Conservation (phyloP, 139 green algal genomes). For the Haematococcus sp. region DNA sequence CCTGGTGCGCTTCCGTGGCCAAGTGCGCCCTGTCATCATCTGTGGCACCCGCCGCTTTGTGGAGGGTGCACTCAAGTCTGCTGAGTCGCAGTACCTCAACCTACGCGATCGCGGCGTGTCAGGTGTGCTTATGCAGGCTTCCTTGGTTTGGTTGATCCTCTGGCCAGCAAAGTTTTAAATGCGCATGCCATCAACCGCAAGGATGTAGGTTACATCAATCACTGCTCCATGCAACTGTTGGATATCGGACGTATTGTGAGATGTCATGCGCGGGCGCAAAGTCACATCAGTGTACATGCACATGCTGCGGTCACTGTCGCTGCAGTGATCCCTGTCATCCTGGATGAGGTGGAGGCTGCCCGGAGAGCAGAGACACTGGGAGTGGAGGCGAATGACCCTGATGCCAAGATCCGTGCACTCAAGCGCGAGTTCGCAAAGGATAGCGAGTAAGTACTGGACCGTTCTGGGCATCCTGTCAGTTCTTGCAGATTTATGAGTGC, state of each 20-base stretch:
- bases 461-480: not conserved
- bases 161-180: too few species aligned
- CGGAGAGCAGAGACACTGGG: not conserved
- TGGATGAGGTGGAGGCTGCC: constrained; percentile 17
- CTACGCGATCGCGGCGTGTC: constrained; percentile 78
- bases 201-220: too few species aligned
- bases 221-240: too few species aligned
- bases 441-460: not conserved
- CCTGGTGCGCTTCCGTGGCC: constrained; percentile 73
- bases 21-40: constrained; percentile 74
- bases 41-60: constrained; percentile 66
- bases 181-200: too few species aligned
- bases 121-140: too few species aligned
- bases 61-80: constrained; percentile 45
- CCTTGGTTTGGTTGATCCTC: too few species aligned
- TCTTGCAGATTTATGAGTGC: too few species aligned
- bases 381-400: constrained; percentile 43
- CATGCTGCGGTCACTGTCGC: too few species aligned
- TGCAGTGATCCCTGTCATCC: constrained; percentile 52
- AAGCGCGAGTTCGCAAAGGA: constrained; percentile 55
- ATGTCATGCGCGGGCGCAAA: too few species aligned
- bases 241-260: too few species aligned
- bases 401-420: constrained; percentile 57
- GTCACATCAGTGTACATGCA: too few species aligned
- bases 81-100: constrained; percentile 38